Evolutionary conservation across 139 green algal species (phyloP), one percentile per base, ranked within the genome.

Genomic region (Coelastrella sp.): DNA sequence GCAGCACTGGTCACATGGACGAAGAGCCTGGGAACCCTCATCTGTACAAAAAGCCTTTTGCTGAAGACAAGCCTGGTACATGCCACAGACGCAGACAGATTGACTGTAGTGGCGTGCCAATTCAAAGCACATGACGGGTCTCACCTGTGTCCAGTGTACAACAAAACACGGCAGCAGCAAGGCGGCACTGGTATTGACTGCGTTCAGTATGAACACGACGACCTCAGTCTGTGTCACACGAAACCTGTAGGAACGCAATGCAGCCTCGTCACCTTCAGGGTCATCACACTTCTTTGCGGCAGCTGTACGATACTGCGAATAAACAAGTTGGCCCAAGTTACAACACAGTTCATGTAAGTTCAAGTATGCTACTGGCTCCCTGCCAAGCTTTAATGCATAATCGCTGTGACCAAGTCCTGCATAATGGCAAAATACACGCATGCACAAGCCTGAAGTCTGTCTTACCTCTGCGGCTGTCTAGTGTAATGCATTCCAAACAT

Each of bases 151-250:
- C 15, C 63, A 63, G 76, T 35, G 58, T 24, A 98, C 95, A 14
- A 94, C 87, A 4, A 22, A 35, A 92, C 91, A 94, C 15, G 95
- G 95, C 65, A 95, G 65, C 22, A 89, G 65, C 57, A 97, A 83
- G 60, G 85, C 90, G 22, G 85, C 89, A 7, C 19, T 89, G 56
- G 93, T 94, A 88, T 94, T 95, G 80, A 92, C 17, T 0, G 87
- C 5, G 72, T 95, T 92, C 19, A 96, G 59, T 22, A 93, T 4
- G 22, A 94, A 91, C 61, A 96, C 24, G n/a, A 95, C 9, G 68
- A 74, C 73, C 91, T 97, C 96, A 63, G 86, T 86, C 6, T 56
- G 24, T 0, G 14, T 10, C 60, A 84, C 73, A 19, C 56, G 78
- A 12, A 65, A 57, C 80, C 85, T 49, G 35, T 49, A 49, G 35